phyloP scores from a whole-genome alignment of 1,139 yeast species.

The Kodamaea sp. region DNA sequence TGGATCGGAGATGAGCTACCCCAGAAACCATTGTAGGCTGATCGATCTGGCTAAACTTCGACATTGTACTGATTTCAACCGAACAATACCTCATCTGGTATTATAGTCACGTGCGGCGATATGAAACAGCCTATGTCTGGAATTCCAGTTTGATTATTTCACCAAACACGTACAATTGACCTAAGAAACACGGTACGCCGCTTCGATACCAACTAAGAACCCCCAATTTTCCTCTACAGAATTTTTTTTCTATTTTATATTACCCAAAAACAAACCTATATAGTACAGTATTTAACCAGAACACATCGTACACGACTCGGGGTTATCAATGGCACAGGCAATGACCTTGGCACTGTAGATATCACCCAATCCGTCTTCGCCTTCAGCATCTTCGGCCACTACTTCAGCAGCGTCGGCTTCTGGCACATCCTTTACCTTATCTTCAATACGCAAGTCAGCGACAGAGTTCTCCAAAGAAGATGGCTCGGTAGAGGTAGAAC shows the following conservation, averaged over 20 bases:
- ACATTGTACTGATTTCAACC: too few species aligned
- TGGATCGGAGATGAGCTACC: too few species aligned
- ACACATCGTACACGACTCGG: slow-evolving; percentile 98
- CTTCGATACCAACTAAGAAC: too few species aligned
- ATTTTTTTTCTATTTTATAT: slow-evolving; percentile 3
- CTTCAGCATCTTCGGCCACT: slow-evolving; percentile 22
- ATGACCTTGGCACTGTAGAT: slow-evolving; percentile 90
- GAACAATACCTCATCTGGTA: too few species aligned
- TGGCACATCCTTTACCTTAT: slow-evolving; percentile 14
- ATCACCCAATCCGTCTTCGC: slow-evolving; percentile 47
- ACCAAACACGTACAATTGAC: too few species aligned
- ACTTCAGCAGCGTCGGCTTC: slow-evolving; percentile 20
- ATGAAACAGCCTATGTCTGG: too few species aligned
- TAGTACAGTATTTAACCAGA: slow-evolving; percentile 62
- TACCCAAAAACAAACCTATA: slow-evolving; percentile 11
- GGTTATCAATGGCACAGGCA: slow-evolving; percentile 96
- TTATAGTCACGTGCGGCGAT: too few species aligned
- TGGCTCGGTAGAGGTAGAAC: slow-evolving; percentile 49
- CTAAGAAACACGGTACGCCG: too few species aligned
- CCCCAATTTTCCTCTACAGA: too few species aligned
- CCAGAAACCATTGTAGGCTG: too few species aligned
- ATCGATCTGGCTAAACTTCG: too few species aligned
- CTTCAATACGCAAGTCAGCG: slow-evolving; percentile 42
- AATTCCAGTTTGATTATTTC: too few species aligned
- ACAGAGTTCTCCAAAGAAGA: slow-evolving; percentile 50